Base-by-base conservation (phyloP, 129 eudicot genomes). In the Artemisia tridentata region DNA sequence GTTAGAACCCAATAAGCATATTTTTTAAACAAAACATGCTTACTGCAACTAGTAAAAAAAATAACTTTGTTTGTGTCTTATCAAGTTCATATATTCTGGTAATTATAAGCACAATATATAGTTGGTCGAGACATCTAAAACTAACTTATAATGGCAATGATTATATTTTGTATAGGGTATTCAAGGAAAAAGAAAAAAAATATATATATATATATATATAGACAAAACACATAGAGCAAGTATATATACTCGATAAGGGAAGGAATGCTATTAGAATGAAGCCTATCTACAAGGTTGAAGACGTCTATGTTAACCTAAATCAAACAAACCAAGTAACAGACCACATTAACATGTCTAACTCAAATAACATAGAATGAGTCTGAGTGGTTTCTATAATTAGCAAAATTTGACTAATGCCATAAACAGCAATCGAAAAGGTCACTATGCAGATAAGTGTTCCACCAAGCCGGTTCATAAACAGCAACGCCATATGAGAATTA, bases 1-100 rank as follows among this genome's bases (percentile, higher is more conserved):
- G 84, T 83, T 81, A 83, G 82, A 67, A 81, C 72, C 68, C 68
- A 74, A 72, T 53, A 86, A 69, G 72, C 66, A 69, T 51, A 75
- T 45, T 23, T 66, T 41, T 20, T 53, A 38, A 7, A 15, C 41
- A 64, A 74, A 75, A 55, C 60, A 75, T 27, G 72, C 59, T 21
- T 38, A 68, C 31, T 68, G 63, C 34, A 68, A 59, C 54, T 59
- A 5, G 23, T 18, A 5, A 17, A 7, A 8, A 57, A 9, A 20
- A 10, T 56, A 81, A 51, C 3, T 0, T 2, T 51, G 13, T 12
- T 51, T 16, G 17, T 12, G 56, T 51, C 19, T 16, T 3, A 51
- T 51, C 7, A 51, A 15, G 3, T 51, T 51, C 19, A 51, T 51
- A 50, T 12, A 3, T 50, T 50, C 55, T 50, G 14, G 16, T 15